These are phyloP conservation scores for Eutypella sp. DNA, from an alignment of 2,329 filamentous ascomycete species.

Conservation along the genomic window DNA sequence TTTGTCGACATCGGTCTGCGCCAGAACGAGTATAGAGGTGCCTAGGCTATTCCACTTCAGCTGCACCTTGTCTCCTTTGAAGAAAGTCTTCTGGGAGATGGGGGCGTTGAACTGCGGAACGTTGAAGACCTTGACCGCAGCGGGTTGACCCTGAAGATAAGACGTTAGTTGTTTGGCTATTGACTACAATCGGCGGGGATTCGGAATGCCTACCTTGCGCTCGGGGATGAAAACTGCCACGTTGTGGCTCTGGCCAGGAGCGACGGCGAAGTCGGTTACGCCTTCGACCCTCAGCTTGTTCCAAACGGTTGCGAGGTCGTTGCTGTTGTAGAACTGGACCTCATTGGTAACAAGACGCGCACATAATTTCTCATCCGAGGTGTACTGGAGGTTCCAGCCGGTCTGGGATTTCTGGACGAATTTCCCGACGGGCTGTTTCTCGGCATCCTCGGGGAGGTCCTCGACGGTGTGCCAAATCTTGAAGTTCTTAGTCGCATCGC, in stretches of 20 bases:
- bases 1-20: constrained; percentile 96
- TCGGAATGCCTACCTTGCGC: constrained; percentile 64
- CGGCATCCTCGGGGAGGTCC: constrained; percentile 53
- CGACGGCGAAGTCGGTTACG: constrained; percentile 81
- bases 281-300: constrained; percentile 93
- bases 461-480: constrained; percentile 91
- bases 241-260: constrained; percentile 83
- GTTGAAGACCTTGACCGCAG: constrained; percentile 89
- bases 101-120: constrained; percentile 79
- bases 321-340: constrained; percentile 92
- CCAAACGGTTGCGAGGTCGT: constrained; percentile 82
- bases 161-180: constrained; percentile 9
- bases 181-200: neutral
- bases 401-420: constrained; percentile 96
- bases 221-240: constrained; percentile 94
- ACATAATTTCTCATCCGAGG: constrained; percentile 86
- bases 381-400: constrained; percentile 97
- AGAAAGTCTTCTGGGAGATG: constrained; percentile 97
- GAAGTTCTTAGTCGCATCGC: constrained; percentile 91
- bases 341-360: constrained; percentile 94
- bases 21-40: constrained; percentile 86
- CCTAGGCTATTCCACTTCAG: constrained; percentile 96
- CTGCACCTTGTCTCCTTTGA: constrained; percentile 98
- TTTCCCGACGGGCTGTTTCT: constrained; percentile 72
- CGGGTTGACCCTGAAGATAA: constrained; percentile 73